Conservation (phyloP, 2,329 filamentous ascomycete species). For the Parascedosporium putredinis region DNA sequence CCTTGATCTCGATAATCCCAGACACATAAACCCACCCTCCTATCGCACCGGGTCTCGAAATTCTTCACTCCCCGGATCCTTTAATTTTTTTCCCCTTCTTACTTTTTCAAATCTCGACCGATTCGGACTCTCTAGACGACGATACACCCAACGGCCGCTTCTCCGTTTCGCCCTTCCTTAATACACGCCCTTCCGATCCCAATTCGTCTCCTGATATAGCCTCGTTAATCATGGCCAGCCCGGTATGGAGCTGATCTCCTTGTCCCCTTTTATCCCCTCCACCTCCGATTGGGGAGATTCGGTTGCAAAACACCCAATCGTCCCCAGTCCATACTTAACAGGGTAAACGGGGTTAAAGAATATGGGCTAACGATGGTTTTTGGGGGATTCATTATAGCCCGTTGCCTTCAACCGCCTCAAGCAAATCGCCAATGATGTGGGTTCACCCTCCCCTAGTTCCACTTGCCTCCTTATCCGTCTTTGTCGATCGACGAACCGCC, state of each 20-base stretch:
- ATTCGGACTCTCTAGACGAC: not conserved
- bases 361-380: not conserved
- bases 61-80: not conserved
- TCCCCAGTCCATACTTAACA: not conserved
- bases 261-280: not conserved
- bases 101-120: not conserved
- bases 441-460: conserved; percentile 19
- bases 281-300: not conserved
- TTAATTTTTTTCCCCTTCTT: not conserved
- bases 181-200: not conserved
- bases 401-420: conserved; percentile 66
- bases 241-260: not conserved
- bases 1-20: too few relatives aligned
- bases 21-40: not conserved
- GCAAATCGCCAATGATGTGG: conserved; percentile 77
- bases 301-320: not conserved
- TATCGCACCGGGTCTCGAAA: not conserved
- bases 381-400: conserved; percentile 52
- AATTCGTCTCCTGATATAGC: conserved; percentile 1
- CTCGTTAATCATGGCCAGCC: conserved; percentile 2
- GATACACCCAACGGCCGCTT: too few relatives aligned
- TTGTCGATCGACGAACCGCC: not conserved
- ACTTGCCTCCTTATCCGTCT: not conserved
- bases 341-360: not conserved
- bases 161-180: not conserved